phyloP scores from a whole-genome alignment of 805 yeast genomes.

The Starmerella bombicola region DNA sequence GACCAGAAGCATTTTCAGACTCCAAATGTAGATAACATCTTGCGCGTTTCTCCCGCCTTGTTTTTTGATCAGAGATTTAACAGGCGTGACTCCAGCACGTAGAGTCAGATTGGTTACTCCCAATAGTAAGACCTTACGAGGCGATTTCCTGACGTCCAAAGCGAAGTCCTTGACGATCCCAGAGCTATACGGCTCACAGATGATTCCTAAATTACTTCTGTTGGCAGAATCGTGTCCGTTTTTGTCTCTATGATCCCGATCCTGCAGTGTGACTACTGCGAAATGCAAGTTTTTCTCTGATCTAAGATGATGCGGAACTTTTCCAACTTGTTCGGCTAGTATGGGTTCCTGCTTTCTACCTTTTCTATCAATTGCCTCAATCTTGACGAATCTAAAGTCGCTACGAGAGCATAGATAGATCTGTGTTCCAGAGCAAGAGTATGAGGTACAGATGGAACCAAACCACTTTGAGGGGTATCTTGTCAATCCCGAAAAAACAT shows the following conservation, averaged over 20 bases:
- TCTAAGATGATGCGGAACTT: neutral
- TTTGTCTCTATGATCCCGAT: neutral
- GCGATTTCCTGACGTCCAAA: conserved; percentile 9
- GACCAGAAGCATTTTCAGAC: neutral
- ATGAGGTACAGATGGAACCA: neutral
- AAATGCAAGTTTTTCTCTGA: neutral
- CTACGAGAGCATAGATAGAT: neutral
- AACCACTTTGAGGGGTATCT: neutral
- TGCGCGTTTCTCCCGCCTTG: neutral
- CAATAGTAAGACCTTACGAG: conserved; percentile 4
- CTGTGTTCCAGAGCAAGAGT: neutral
- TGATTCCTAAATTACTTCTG: neutral
- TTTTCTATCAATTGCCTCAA: neutral
- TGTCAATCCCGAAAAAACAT: neutral
- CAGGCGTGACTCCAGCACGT: neutral
- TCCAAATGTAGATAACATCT: neutral
- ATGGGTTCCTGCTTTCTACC: neutral
- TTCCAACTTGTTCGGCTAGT: neutral
- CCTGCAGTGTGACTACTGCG: neutral
- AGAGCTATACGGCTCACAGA: neutral
- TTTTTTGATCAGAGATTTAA: neutral
- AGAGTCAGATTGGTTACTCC: neutral
- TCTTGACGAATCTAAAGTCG: neutral
- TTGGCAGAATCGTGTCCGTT: neutral
- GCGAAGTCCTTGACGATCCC: conserved; percentile 3